phyloP scores from a whole-genome alignment of 495 filamentous ascomycete genomes.

The Penicillium goetzii region DNA sequence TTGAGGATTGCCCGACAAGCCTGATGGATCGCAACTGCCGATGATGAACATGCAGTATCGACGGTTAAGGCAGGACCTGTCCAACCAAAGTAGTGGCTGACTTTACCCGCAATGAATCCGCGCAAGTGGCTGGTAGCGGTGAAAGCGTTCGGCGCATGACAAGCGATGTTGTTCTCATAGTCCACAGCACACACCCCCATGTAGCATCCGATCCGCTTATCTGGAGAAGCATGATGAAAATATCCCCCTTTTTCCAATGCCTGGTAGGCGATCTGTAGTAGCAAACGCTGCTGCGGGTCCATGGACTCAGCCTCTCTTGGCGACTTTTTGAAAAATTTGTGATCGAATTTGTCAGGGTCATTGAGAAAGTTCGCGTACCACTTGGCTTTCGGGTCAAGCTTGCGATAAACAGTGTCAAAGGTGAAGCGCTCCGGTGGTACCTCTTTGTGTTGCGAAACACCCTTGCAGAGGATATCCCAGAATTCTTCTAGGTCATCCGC shows the following conservation, averaged over 20 bases:
- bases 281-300: slow-evolving; percentile 56
- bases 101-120: slow-evolving; percentile 32
- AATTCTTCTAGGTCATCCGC: no score
- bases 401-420: slow-evolving; percentile 39
- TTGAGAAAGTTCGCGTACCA: slow-evolving; percentile 55
- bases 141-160: slow-evolving; percentile 37
- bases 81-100: slow-evolving; percentile 46
- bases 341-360: slow-evolving; percentile 52
- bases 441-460: slow-evolving; percentile 29
- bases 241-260: slow-evolving; percentile 49
- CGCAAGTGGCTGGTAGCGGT: slow-evolving; percentile 34
- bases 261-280: slow-evolving; percentile 54
- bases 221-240: slow-evolving; percentile 16
- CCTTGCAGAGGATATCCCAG: no score
- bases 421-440: slow-evolving; percentile 41
- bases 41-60: slow-evolving; percentile 52
- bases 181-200: slow-evolving; percentile 37
- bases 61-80: slow-evolving; percentile 40
- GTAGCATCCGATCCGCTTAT: slow-evolving; percentile 30
- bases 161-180: slow-evolving; percentile 40
- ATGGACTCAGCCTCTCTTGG: slow-evolving; percentile 50
- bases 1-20: slow-evolving; percentile 38
- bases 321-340: slow-evolving; percentile 53
- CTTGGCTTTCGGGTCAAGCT: slow-evolving; percentile 30
- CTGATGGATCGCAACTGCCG: slow-evolving; percentile 37